Evolutionary conservation across 306 rosid genomes (phyloP), one percentile per base, ranked within the genome.

Genomic region (Quillaja saponaria): DNA sequence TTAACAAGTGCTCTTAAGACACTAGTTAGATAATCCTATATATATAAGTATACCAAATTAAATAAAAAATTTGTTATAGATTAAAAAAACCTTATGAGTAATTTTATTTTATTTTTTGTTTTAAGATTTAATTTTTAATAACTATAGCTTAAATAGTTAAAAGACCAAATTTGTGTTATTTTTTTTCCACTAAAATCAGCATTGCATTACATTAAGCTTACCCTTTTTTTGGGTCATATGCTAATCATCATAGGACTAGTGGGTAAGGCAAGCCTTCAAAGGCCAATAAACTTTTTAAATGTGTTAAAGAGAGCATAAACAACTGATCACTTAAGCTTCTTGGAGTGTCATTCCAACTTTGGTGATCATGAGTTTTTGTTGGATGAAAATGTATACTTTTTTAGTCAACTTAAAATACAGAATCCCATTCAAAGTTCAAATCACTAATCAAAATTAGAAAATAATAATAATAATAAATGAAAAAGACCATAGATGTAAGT

Each of bases 391-490:
- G 34, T 8, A 21, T 64, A 18, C 15, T 5, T 18, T 11, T 38
- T 34, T 53, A 47, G 64, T 71, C 76, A 71, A 71, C 69, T 58
- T 55, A 31, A 39, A 50, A 38, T 18, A 14, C 44, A 54, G 5
- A 14, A 35, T 11, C 47, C 54, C 39, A 13, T 44, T 55, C 6
- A 45, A 39, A 46, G 10, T 13, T 45, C 47, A 34, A 34, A 13
- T n/a, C 42, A 58, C n/a, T n/a, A 68, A 68, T 10, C 69, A 54
- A 47, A 48, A 55, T 17, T 45, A 53, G n/a, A n/a, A n/a, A n/a
- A n/a, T n/a, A n/a, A n/a, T n/a, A n/a, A n/a, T n/a, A n/a, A 55
- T 57, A 18, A 33, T 46, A 64, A 80, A 79, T 65, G 70, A 69
- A 69, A 75, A 78, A 19, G 63, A 34, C 44, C 55, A 16, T 12